Base-by-base conservation (phyloP, 169 alveolate species). In the Babesia sp. region DNA sequence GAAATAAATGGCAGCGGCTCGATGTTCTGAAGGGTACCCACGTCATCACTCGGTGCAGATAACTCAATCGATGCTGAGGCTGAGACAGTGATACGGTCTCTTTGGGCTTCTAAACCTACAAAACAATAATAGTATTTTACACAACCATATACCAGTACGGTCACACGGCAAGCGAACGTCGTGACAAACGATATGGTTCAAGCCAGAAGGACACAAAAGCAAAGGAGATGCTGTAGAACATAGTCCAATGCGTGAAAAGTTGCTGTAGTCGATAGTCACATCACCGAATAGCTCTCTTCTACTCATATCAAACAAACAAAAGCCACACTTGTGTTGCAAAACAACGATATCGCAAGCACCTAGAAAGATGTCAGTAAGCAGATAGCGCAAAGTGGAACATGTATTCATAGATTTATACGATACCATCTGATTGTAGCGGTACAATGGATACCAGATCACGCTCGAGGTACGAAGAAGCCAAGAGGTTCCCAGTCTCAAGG, bases 11-110 rank as follows among this genome's bases (percentile, higher is more conserved):
- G 60, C 11, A 71, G 34, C 20, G 76, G 71, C 45, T 42, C 61
- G 28, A 74, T 58, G 48, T 44, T 37, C 37, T 79, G 87, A 41
- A 79, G 50, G 59, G 54, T 70, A 26, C 87, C 87, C 18, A 79
- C 26, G 24, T 79, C 87, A 36, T 46, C 59, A 2, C 34, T 33
- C 4, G 56, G 56, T 3, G 57, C 57, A 12, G 41, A 31, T 14
- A 44, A 14, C 34, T 60, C 54, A 12, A 42, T 41, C 9, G 55
- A 39, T 12, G 34, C 41, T 5, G 44, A 36, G n/a, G 54, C 34
- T 33, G 70, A 5, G 11, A 1, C 14, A 20, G 51, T 20, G n/a
- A 14, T 18, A 11, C 48, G 12, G 54, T 12, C 3, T 26, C 16
- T 18, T 11, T 20, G 39, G 33, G 26, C 7, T 14, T 41, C 0